Evolutionary conservation across 768 basidiomycete genomes (phyloP).

Genomic region (Suillus subaureus): DNA sequence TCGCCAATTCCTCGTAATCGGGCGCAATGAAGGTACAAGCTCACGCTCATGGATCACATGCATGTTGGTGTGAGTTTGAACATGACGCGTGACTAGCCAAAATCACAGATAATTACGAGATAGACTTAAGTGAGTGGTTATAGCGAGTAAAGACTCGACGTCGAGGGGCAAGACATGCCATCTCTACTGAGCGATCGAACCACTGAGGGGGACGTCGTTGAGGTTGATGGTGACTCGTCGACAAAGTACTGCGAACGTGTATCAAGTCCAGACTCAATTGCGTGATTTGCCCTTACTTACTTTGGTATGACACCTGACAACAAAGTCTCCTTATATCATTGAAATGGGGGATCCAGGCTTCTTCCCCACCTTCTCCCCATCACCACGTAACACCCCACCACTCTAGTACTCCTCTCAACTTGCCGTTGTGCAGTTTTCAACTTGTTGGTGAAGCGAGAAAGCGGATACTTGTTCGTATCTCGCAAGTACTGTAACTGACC

Average conservation of each 20-base stretch:
- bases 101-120: no score
- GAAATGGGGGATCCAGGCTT: not conserved
- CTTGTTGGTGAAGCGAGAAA: not conserved
- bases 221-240: no score
- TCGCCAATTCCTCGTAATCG: no score
- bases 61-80: not conserved
- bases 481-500: not conserved
- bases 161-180: no score
- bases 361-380: constrained; percentile 8
- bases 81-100: not conserved
- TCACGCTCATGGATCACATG: not conserved
- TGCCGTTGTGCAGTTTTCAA: not conserved
- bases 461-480: not conserved
- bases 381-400: not conserved
- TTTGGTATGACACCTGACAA: not conserved
- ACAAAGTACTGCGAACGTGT: not conserved
- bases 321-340: not conserved
- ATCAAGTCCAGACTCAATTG: not conserved
- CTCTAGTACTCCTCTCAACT: not conserved
- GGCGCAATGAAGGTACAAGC: no score
- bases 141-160: no score
- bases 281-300: not conserved
- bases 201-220: not conserved
- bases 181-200: no score
- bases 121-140: no score